Evolutionary conservation across 2,329 filamentous ascomycete species (phyloP), one percentile per base, ranked within the genome.

Genomic region (Neobulgaria alba): DNA sequence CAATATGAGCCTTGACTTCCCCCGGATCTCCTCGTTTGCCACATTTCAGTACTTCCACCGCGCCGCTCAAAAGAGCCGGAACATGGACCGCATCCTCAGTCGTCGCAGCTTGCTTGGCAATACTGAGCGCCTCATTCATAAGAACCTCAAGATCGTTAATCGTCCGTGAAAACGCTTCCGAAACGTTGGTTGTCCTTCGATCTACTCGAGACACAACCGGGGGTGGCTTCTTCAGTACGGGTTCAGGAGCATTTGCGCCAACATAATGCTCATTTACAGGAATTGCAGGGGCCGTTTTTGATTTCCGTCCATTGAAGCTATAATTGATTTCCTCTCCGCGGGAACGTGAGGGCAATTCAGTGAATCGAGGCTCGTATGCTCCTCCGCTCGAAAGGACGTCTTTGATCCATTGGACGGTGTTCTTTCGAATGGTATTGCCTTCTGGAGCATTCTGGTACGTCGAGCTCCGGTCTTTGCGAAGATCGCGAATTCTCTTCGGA

Each of bases 101-200:
- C 31, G 58, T 55, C 8, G 57, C 50, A 36, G 58, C 58, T 40
- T 59, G 49, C 33, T 57, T 53, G 26, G 62, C 63, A 45, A 66
- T 58, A 16, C 49, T 37, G 3, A 65, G 46, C 14, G 63, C 61
- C 48, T 63, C 60, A 20, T 55, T 57, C 15, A 63, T 51, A 10
- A 63, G 51, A 29, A 46, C 43, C 43, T 63, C 61, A 17, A 63
- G 50, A 39, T 61, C 56, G 17, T 55, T 55, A 33, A 63, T 61
- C 10, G 60, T 61, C 29, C 49, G 57, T 10, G 57, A 47, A 39
- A 65, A 61, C 4, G 49, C 55, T 36, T 52, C 53, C 8, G 52
- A 48, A 16, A 49, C 42, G 33, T 52, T 44, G 17, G 39, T 33
- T 18, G 48, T 43, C n/a, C 41, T 29, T 8, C 37, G 38, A 34